Conservation (phyloP, 345 rosid genomes). For the Psidium friedrichsthalianum region DNA sequence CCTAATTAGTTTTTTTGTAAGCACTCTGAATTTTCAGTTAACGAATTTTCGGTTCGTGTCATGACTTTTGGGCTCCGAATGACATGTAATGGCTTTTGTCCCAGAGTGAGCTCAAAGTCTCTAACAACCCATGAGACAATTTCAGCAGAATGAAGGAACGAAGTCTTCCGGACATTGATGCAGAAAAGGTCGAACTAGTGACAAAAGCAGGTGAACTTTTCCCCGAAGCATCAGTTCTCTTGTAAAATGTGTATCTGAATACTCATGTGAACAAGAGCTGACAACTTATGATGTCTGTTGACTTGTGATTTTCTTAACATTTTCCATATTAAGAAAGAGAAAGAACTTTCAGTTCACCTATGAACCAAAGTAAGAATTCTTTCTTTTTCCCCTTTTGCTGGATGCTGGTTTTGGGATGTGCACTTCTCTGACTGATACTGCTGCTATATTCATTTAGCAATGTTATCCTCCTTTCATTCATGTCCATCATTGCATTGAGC, state of each 20-base stretch:
- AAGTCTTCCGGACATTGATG: background rate
- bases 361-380: background rate
- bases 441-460: background rate
- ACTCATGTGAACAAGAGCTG: background rate
- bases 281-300: background rate
- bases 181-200: conserved; percentile 11
- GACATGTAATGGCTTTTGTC: background rate
- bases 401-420: background rate
- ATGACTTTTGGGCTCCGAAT: background rate
- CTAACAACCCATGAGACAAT: background rate
- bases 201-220: conserved; percentile 31
- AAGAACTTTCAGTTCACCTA: background rate
- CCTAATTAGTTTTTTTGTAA: background rate
- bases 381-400: background rate
- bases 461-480: background rate
- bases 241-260: background rate
- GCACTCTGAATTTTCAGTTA: background rate
- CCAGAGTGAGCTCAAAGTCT: conserved; percentile 1
- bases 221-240: background rate
- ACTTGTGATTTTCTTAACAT: background rate
- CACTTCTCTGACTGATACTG: background rate
- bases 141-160: background rate
- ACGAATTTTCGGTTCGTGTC: background rate
- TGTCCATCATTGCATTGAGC: background rate
- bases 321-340: background rate